phyloP scores from a whole-genome alignment of 2,329 filamentous ascomycete species.

The Hypoxylon sp. region DNA sequence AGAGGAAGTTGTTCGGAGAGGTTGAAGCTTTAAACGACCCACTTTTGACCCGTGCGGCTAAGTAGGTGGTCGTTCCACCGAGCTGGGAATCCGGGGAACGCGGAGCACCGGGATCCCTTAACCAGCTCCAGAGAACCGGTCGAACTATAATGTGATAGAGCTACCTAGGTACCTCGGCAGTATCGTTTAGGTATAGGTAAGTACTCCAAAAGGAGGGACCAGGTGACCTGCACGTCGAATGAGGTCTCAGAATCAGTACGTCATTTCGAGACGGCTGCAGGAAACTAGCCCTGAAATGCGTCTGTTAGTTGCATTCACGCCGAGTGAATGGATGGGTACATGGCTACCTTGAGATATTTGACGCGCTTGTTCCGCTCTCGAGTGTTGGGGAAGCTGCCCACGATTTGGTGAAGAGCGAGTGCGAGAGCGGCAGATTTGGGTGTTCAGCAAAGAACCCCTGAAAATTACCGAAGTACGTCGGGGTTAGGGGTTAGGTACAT shows the following conservation, averaged over 20 bases:
- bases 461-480: not conserved
- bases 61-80: not conserved
- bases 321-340: not conserved
- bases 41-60: not conserved
- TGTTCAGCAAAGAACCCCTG: not conserved
- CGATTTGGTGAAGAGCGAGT: not conserved
- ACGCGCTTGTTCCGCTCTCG: conserved; percentile 13
- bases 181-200: no score
- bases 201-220: not conserved
- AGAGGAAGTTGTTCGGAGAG: not conserved
- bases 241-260: not conserved
- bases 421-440: not conserved
- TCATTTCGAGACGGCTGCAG: not conserved
- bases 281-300: not conserved
- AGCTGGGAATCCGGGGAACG: not conserved
- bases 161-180: not conserved
- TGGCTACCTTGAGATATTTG: not conserved
- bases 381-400: not conserved
- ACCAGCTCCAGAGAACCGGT: no score
- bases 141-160: not conserved
- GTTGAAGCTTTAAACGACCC: not conserved
- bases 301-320: not conserved
- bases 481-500: no score
- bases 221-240: not conserved
- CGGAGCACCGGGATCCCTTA: no score